A percentile compares a stretch with the other conserved stretches of the same genome.
Evolutionary conservation across 176 grass and related monocot genomes (phyloP).

Genomic region (Carex littledalei): DNA sequence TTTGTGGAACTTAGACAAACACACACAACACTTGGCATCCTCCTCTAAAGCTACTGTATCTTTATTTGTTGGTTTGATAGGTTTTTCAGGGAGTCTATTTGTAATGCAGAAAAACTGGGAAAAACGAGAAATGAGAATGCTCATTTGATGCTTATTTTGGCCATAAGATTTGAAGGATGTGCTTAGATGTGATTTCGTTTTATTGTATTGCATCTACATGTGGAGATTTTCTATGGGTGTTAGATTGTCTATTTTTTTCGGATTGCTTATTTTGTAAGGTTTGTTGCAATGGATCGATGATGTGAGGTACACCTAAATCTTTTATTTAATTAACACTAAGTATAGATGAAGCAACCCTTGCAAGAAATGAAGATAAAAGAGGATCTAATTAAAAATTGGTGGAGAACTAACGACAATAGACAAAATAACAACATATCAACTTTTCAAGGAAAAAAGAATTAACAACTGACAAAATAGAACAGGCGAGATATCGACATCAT

Average conservation of each 20-base stretch:
- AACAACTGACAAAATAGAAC: not conserved
- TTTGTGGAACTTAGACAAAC: slow-evolving; percentile 34
- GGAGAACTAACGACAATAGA: not conserved
- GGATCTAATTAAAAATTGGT: not conserved
- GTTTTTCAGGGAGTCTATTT: not conserved
- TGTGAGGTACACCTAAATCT: slow-evolving; percentile 57
- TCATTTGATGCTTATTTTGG: slow-evolving; percentile 34
- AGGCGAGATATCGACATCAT: not conserved
- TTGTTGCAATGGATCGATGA: slow-evolving; percentile 36
- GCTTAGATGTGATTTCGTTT: not conserved
- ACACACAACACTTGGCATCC: slow-evolving; percentile 51
- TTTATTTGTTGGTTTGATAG: slow-evolving; percentile 5
- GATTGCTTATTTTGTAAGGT: slow-evolving; percentile 36
- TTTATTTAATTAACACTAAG: slow-evolving; percentile 33
- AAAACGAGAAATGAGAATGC: slow-evolving; percentile 40
- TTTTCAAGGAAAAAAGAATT: not conserved
- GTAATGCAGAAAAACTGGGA: slow-evolving; percentile 41
- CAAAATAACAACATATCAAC: not conserved
- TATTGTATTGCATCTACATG: not conserved
- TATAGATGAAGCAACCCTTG: slow-evolving; percentile 24
- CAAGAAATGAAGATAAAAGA: not conserved
- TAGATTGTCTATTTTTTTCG: slow-evolving; percentile 27
- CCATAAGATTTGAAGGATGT: not conserved
- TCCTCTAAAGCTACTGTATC: not conserved
- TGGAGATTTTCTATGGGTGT: slow-evolving; percentile 3